Conservation (phyloP, 148 eudicot species). For the Spergularia bocconei region DNA sequence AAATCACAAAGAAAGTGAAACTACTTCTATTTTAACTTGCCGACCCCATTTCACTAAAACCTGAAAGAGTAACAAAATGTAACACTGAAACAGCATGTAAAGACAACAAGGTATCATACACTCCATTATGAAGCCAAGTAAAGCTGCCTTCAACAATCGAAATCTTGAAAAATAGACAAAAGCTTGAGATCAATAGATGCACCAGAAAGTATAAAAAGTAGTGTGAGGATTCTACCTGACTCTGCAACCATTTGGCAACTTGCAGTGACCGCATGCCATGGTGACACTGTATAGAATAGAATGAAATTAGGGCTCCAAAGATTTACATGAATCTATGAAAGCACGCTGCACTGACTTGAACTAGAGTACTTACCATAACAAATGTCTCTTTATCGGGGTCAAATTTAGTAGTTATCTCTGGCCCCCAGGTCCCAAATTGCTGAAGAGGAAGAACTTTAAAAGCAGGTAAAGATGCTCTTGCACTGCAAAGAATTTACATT, state of each 20-base stretch:
- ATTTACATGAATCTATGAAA: neutral
- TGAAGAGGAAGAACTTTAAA: slow-evolving; percentile 85
- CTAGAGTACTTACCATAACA: slow-evolving; percentile 54
- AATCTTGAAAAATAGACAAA: neutral
- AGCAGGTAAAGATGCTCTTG: slow-evolving; percentile 67
- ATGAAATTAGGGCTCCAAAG: slow-evolving; percentile 17
- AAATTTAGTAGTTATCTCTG: slow-evolving; percentile 74
- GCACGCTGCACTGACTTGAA: neutral
- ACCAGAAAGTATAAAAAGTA: neutral
- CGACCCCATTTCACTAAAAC: too few species aligned
- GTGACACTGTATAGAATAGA: slow-evolving; percentile 60
- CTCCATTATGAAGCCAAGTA: too few species aligned
- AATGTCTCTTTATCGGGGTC: slow-evolving; percentile 76
- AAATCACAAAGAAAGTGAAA: too few species aligned
- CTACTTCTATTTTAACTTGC: too few species aligned
- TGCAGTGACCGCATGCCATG: slow-evolving; percentile 85
- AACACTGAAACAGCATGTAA: neutral
- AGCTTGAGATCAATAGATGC: neutral
- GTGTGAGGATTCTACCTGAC: slow-evolving; percentile 47
- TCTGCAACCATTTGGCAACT: slow-evolving; percentile 87
- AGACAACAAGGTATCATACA: neutral
- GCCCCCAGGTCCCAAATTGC: slow-evolving; percentile 86
- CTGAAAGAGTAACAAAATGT: neutral
- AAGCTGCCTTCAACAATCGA: neutral
- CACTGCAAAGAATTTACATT: slow-evolving; percentile 36